Evolutionary conservation across 495 filamentous ascomycete genomes (phyloP).

Genomic region (Penicillium soppii): DNA sequence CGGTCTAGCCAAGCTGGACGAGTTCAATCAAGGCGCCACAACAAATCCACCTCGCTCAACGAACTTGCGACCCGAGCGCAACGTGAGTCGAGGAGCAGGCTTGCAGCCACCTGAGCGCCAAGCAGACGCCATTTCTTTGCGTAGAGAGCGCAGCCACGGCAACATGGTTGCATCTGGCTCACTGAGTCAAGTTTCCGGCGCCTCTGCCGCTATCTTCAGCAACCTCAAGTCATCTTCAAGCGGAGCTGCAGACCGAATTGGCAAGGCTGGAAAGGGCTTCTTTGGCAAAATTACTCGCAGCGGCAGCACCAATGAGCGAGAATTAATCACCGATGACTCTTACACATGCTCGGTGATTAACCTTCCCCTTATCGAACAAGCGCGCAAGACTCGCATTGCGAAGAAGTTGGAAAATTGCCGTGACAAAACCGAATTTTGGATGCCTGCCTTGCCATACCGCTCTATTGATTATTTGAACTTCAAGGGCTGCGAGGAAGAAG

Average conservation of each 20-base stretch:
- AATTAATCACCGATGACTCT: slow-evolving; percentile 68
- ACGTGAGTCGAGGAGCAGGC: slow-evolving; percentile 39
- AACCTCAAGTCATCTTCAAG: slow-evolving; percentile 69
- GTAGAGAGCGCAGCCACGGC: slow-evolving; percentile 49
- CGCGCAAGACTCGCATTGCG: slow-evolving; percentile 80
- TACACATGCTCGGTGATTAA: slow-evolving; percentile 80
- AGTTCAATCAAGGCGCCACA: slow-evolving; percentile 29
- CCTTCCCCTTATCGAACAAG: slow-evolving; percentile 77
- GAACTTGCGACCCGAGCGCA: slow-evolving; percentile 59
- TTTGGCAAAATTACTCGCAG: slow-evolving; percentile 74
- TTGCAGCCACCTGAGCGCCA: slow-evolving; percentile 51
- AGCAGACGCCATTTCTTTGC: slow-evolving; percentile 31
- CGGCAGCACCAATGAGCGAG: slow-evolving; percentile 67
- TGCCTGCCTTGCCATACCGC: slow-evolving; percentile 88
- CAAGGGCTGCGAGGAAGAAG: slow-evolving; percentile 86
- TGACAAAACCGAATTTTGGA: slow-evolving; percentile 97
- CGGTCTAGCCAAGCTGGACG: slow-evolving; percentile 42
- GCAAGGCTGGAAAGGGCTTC: slow-evolving; percentile 73
- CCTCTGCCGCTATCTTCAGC: slow-evolving; percentile 65
- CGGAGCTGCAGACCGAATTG: slow-evolving; percentile 68
- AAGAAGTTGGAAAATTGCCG: slow-evolving; percentile 77
- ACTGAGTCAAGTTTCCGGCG: slow-evolving; percentile 59
- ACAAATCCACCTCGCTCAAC: slow-evolving; percentile 52
- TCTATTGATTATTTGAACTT: slow-evolving; percentile 93
- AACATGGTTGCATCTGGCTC: slow-evolving; percentile 55